Evolutionary conservation across 306 rosid species (phyloP), one percentile per base, ranked within the genome.

Genomic region (Quercus mongolica): DNA sequence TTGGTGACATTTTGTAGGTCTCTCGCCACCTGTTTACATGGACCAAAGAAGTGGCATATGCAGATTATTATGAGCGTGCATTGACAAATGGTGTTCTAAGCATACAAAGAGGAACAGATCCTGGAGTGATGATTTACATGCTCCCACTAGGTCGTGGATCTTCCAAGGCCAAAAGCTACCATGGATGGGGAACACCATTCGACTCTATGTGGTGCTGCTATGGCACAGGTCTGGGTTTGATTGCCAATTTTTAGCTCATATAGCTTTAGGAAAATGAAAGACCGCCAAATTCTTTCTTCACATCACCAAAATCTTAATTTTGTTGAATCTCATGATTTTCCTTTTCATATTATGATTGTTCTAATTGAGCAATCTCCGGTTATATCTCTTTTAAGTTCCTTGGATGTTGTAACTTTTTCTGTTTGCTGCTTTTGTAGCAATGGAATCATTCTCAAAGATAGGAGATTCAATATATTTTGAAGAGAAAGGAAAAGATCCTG

Each of bases 111-210:
- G 98, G 99, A 87, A 92, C 94, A 25, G 87, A 92, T 28, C 97
- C 99, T 38, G 99, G 99, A 73, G 91, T 91, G 56, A 95, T 95
- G 99, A 85, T 95, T 79, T 95, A 95, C 85, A 87, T 95, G 94
- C 94, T 95, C 28, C 99, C 99, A 28, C 83, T 82, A 55, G 95
- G 85, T 17, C 57, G 75, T 59, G 99, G 97, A 58, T 84, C 74
- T 82, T 92, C 98, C 54, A 95, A 95, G 89, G 88, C 94, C 70
- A 68, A 1, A 64, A 81, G 87, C 56, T 52, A 1, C 23, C 95
- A 87, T 79, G 78, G 90, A 55, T 95, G 99, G 99, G 99, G 98
- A 77, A 84, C 80, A 33, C 86, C 86, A 1, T 86, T 85, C 68
- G 75, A 76, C 5, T 2, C 83, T 65, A 92, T 95, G 76, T 95